Conservation (phyloP, 2,329 filamentous ascomycete genomes). For the Penicillium fuscoglaucum region DNA sequence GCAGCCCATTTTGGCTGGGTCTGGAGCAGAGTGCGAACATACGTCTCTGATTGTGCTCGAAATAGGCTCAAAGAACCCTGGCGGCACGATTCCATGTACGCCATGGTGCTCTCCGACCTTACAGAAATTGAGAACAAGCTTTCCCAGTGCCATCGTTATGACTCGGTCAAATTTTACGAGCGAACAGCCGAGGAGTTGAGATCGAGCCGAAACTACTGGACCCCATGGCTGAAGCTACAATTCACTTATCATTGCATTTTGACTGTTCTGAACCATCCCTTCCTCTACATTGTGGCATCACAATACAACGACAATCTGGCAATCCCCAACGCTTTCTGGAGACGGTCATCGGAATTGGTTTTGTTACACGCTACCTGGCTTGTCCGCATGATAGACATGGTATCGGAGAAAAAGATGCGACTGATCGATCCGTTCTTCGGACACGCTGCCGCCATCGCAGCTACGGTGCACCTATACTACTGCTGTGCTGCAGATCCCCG, state of each 20-base stretch:
- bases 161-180: conserved; percentile 55
- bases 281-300: conserved; percentile 55
- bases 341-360: conserved; percentile 53
- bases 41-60: conserved; percentile 51
- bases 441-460: conserved; percentile 54
- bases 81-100: conserved; percentile 55
- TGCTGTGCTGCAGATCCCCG: conserved; percentile 53
- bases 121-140: conserved; percentile 50
- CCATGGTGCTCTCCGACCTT: conserved; percentile 53
- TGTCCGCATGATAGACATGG: conserved; percentile 57
- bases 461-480: conserved; percentile 56
- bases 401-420: conserved; percentile 51
- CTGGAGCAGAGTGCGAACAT: conserved; percentile 49
- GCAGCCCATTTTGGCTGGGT: conserved; percentile 54
- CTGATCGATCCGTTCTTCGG: conserved; percentile 56
- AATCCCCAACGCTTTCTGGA: conserved; percentile 58
- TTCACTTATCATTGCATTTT: conserved; percentile 56
- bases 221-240: conserved; percentile 55
- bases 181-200: conserved; percentile 50
- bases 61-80: conserved; percentile 54
- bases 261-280: conserved; percentile 55
- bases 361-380: conserved; percentile 57
- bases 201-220: conserved; percentile 52
- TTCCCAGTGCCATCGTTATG: conserved; percentile 55
- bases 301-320: conserved; percentile 55